Conservation (phyloP, 345 rosid species). For the Carallia brachiata region DNA sequence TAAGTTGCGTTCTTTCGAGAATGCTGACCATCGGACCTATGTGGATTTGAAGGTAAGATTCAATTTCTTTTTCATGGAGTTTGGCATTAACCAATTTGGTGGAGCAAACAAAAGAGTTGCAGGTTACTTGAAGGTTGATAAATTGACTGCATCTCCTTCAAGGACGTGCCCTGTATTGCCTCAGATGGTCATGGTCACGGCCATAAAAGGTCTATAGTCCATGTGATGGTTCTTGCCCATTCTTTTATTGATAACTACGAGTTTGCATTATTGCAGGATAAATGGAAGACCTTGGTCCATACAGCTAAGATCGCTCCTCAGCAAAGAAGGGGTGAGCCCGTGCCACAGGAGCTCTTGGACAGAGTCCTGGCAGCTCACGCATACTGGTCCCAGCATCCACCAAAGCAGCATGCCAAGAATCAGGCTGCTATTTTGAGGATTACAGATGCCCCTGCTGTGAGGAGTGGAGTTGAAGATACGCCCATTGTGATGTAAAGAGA, state of each 20-base stretch:
- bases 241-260: neutral
- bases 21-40: conserved; percentile 30
- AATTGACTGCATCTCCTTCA: neutral
- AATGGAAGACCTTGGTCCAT: conserved; percentile 98
- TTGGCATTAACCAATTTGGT: neutral
- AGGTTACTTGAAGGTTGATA: neutral
- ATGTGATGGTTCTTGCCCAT: neutral
- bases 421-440: conserved; percentile 29
- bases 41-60: conserved; percentile 32
- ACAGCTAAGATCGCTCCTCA: conserved; percentile 86
- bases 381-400: conserved; percentile 79
- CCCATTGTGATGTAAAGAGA: conserved; percentile 26
- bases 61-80: neutral
- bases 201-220: neutral
- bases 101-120: neutral
- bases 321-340: conserved; percentile 95
- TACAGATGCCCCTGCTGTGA: conserved; percentile 17
- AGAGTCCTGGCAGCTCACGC: conserved; percentile 80
- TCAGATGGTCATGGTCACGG: neutral
- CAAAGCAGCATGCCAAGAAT: conserved; percentile 63
- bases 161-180: neutral
- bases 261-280: conserved; percentile 54
- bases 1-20: conserved; percentile 23
- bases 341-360: conserved; percentile 88
- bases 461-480: conserved; percentile 25